Percentiles rank a stretch among this genome's conserved stretches.
Evolutionary conservation across 306 rosid genomes (phyloP).

Genomic region (Parietaria judaica): DNA sequence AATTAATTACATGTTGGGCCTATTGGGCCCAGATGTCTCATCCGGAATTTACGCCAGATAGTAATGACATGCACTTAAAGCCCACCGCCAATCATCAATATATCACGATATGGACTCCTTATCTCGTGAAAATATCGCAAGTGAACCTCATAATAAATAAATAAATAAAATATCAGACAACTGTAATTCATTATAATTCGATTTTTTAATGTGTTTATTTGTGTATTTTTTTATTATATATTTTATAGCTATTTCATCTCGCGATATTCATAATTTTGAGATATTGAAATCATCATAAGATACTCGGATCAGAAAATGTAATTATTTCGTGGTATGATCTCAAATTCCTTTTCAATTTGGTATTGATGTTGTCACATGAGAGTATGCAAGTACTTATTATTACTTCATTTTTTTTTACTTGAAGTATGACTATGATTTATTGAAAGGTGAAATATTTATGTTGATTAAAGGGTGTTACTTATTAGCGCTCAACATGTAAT

Average conservation of each 20-base stretch:
- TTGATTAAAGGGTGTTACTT: too few relatives aligned
- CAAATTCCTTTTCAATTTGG: too few relatives aligned
- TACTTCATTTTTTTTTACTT: too few relatives aligned
- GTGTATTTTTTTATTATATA: neutral
- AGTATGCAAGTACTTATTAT: too few relatives aligned
- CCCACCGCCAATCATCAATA: neutral
- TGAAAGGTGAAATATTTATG: too few relatives aligned
- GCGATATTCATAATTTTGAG: neutral
- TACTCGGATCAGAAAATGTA: too few relatives aligned
- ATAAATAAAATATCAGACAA: neutral
- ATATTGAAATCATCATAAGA: too few relatives aligned
- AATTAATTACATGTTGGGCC: conserved; percentile 5
- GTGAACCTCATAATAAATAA: neutral
- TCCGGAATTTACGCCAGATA: conserved; percentile 1
- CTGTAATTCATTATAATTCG: neutral
- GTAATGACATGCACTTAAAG: neutral
- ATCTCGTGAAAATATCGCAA: conserved; percentile 12
- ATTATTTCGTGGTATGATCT: too few relatives aligned
- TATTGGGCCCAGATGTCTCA: neutral
- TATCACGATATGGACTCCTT: neutral
- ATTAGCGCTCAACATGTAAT: too few relatives aligned
- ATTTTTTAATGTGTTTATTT: neutral
- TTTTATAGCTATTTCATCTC: neutral
- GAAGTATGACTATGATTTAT: too few relatives aligned
- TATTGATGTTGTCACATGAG: too few relatives aligned